phyloP scores from a whole-genome alignment of 352 stramenopile species.

The Phytophthora tentaculata region DNA sequence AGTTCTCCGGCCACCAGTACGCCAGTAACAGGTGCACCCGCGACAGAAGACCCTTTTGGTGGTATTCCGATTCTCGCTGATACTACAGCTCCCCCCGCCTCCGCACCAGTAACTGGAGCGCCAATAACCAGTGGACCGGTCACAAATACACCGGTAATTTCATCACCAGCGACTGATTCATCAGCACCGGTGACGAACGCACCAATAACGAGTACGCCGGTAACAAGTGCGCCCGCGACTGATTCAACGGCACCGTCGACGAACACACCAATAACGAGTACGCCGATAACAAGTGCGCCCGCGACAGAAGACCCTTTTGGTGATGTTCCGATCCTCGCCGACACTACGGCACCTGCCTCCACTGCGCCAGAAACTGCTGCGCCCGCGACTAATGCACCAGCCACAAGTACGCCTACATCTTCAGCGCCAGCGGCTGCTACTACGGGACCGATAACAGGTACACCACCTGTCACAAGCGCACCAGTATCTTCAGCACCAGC shows the following conservation, averaged over 20 bases:
- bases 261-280: not conserved
- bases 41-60: constrained; percentile 20
- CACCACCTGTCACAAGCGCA: not conserved
- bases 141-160: not conserved
- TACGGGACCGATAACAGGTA: not conserved
- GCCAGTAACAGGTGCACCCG: constrained; percentile 2
- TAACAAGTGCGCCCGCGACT: not conserved
- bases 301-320: too few species aligned
- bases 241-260: not conserved
- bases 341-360: too few species aligned
- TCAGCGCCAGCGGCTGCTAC: not conserved
- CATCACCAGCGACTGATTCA: not conserved
- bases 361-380: too few species aligned
- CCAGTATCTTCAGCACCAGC: not conserved
- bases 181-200: not conserved
- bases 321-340: too few species aligned
- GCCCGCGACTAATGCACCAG: not conserved
- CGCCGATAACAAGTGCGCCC: not conserved
- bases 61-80: constrained; percentile 18
- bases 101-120: not conserved
- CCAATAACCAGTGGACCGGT: not conserved
- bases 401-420: too few species aligned
- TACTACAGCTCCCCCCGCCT: not conserved
- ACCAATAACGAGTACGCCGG: not conserved
- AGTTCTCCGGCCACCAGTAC: not conserved